A percentile compares a stretch with the other conserved stretches of the same genome.
phyloP scores from a whole-genome alignment of 371 early-diverging fungal genomes.

The Rhizopus arrhizus region DNA sequence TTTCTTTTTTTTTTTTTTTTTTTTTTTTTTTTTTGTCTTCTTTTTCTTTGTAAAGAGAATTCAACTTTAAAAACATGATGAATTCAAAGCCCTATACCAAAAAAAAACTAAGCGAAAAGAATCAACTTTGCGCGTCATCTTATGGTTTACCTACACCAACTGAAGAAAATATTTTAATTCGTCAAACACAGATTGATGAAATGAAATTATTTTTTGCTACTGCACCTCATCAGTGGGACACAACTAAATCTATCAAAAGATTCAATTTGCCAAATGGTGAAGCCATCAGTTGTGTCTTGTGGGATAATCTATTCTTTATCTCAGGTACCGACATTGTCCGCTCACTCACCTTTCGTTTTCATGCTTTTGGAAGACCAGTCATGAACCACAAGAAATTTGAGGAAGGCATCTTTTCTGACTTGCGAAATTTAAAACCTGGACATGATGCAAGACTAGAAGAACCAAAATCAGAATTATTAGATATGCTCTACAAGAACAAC shows the following conservation, averaged over 20 bases:
- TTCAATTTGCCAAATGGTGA: slow-evolving; percentile 86
- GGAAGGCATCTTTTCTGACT: slow-evolving; percentile 98
- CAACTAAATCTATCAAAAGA: slow-evolving; percentile 57
- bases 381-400: slow-evolving; percentile 97
- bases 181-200: slow-evolving; percentile 54
- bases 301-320: slow-evolving; percentile 90
- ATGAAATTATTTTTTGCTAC: slow-evolving; percentile 62
- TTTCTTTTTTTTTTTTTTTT: slow-evolving; percentile 14
- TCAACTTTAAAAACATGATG: slow-evolving; percentile 1
- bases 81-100: slow-evolving; percentile 26
- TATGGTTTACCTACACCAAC: slow-evolving; percentile 30
- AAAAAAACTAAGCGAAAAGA: slow-evolving; percentile 15
- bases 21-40: slow-evolving; percentile 6
- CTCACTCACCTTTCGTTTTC: slow-evolving; percentile 92
- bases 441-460: slow-evolving; percentile 96
- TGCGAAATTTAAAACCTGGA: slow-evolving; percentile 98
- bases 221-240: slow-evolving; percentile 64
- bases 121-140: slow-evolving; percentile 17
- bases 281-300: slow-evolving; percentile 85
- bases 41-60: slow-evolving; percentile 4
- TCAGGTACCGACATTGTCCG: slow-evolving; percentile 99
- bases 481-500: slow-evolving; percentile 96
- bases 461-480: slow-evolving; percentile 95
- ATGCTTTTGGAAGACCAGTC: slow-evolving; percentile 89
- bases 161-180: slow-evolving; percentile 24